Percentiles rank a stretch among this genome's conserved stretches.
These are phyloP conservation scores for Cordyceps cateniannulata DNA, from an alignment of 2,329 filamentous ascomycete genomes.

Conservation along the genomic window DNA sequence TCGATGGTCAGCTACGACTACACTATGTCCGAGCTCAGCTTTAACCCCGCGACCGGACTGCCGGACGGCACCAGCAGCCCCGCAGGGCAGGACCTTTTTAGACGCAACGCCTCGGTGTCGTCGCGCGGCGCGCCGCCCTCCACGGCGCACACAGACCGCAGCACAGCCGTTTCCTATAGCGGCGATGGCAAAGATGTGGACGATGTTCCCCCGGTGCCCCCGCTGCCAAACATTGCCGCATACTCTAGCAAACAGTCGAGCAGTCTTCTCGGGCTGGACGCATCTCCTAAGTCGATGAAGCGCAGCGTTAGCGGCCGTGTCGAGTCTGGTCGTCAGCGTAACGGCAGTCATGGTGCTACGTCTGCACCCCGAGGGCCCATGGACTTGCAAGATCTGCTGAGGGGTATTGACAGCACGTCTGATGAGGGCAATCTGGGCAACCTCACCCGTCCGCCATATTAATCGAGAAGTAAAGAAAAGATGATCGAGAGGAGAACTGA, in stretches of 20 bases:
- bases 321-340: conserved; percentile 27
- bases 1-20: conserved; percentile 67
- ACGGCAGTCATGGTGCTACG: conserved; percentile 21
- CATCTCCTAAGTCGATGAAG: conserved; percentile 24
- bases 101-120: conserved; percentile 29
- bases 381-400: conserved; percentile 43
- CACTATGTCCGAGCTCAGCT: conserved; percentile 60
- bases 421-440: conserved; percentile 41
- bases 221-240: conserved; percentile 37
- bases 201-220: conserved; percentile 49
- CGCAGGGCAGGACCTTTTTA: conserved; percentile 22
- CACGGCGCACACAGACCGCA: conserved; percentile 4
- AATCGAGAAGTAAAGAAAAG: conserved; percentile 9
- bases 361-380: conserved; percentile 22
- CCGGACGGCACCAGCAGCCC: conserved; percentile 21
- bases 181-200: conserved; percentile 25
- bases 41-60: conserved; percentile 37
- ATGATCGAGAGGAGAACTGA: neutral
- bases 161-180: neutral
- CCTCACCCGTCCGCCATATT: conserved; percentile 45
- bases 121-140: conserved; percentile 28
- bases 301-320: conserved; percentile 37
- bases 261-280: conserved; percentile 20
- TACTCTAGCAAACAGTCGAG: conserved; percentile 18
- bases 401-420: conserved; percentile 43